Evolutionary conservation across 116 monocot species (phyloP), one percentile per base, ranked within the genome.

Genomic region (Cymodocea nodosa): DNA sequence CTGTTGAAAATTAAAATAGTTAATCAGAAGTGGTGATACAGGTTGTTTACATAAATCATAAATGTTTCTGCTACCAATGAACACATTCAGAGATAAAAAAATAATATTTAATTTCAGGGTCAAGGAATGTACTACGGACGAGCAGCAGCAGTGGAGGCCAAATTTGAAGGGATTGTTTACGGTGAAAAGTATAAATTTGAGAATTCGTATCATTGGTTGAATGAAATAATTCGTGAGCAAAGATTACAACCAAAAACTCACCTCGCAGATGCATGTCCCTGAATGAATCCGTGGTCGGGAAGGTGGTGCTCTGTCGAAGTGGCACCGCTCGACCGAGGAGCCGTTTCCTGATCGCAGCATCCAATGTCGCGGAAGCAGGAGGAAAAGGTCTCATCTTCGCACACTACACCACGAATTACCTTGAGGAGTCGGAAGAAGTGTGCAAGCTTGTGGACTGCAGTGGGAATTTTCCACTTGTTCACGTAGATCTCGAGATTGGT

Each of bases 401-500:
- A 19, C 69, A 70, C 62, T 83, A 78, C 75, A 75, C 79, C 3
- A 75, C 60, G 17, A 72, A 78, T 53, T 15, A 30, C 15, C 49
- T 63, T 22, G 30, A 61, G 12, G 23, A 60, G 48, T n/a, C 60
- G 6, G 60, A 18, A 60, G 25, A 60, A 70, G 51, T 60, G 9
- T 73, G 72, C 60, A n/a, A 39, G 2, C 14, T 0, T 35, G 39
- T 50, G 39, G 35, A 55, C 18, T 70, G 70, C 50, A 51, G 8
- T n/a, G 50, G 30, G 60, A 4, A 14, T 8, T 50, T 70, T 25
- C 70, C 70, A 56, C 51, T 70, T 52, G 77, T 74, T 51, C 12
- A 69, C 0, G 80, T 84, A 25, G 84, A 84, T 68, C 34, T 65
- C 22, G 69, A 71, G 3, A 72, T 74, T 19, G 80, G 62, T 5